Percentiles rank a stretch among this genome's conserved stretches.
phyloP scores from a whole-genome alignment of 345 rosid species.

The Gossypium rotundifolium region DNA sequence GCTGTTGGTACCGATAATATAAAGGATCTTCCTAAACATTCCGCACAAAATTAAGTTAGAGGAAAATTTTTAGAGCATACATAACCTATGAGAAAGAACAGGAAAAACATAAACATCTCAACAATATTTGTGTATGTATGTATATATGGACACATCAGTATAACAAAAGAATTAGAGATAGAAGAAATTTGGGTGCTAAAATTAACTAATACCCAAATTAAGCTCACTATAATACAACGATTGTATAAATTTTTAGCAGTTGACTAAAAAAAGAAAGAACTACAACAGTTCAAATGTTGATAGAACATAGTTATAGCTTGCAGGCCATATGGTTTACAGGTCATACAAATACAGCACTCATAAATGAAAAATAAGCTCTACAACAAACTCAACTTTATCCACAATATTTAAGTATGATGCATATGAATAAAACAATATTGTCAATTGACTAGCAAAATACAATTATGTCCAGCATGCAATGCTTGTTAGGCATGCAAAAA shows the following conservation, averaged over 20 bases:
- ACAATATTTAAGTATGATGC: background rate
- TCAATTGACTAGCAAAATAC: background rate
- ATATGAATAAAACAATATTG: background rate
- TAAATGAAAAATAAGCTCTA: background rate
- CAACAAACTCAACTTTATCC: background rate
- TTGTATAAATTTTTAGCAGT: background rate
- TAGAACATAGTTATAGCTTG: background rate
- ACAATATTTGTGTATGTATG: background rate
- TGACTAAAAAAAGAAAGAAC: background rate
- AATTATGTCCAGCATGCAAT: background rate
- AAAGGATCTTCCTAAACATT: constrained; percentile 70
- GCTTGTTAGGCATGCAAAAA: background rate
- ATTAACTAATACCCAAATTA: background rate
- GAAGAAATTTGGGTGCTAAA: background rate
- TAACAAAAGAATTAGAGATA: background rate
- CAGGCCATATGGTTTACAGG: background rate
- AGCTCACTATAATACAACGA: background rate
- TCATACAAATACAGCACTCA: background rate
- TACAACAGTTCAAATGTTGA: background rate
- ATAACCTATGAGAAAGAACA: background rate
- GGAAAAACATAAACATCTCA: background rate
- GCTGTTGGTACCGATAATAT: constrained; percentile 51
- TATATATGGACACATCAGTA: background rate
- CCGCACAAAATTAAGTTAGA: constrained; percentile 12
- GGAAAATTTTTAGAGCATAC: background rate